These are phyloP conservation scores for Hypholoma sublateritium DNA, from an alignment of 768 basidiomycete species.

Conservation along the genomic window DNA sequence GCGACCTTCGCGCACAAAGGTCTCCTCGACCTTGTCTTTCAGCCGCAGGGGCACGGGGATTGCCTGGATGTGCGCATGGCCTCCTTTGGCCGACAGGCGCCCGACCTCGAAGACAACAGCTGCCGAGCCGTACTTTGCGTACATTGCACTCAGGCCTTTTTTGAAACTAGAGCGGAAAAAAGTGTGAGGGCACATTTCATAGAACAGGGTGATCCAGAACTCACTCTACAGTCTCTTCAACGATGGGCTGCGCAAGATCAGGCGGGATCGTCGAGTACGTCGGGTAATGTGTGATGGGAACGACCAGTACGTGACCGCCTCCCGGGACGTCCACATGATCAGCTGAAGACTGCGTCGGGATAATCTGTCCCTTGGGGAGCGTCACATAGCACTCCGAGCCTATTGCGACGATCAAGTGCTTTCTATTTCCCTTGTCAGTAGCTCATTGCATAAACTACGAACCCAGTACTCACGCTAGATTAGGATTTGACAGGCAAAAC, in stretches of 20 bases:
- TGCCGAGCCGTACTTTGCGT: slow-evolving; percentile 63
- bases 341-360: slow-evolving; percentile 68
- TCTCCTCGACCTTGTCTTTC: slow-evolving; percentile 61
- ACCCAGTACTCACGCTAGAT: slow-evolving; percentile 63
- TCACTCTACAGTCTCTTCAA: slow-evolving; percentile 79
- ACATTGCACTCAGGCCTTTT: slow-evolving; percentile 68
- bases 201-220: slow-evolving; percentile 5
- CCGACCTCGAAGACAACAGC: slow-evolving; percentile 89
- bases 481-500: slow-evolving; percentile 97
- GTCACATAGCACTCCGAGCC: slow-evolving; percentile 94
- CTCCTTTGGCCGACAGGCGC: slow-evolving; percentile 79
- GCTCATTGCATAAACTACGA: background rate
- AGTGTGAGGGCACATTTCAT: background rate
- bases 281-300: slow-evolving; percentile 92
- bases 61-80: slow-evolving; percentile 92
- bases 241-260: slow-evolving; percentile 72
- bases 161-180: slow-evolving; percentile 61
- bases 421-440: slow-evolving; percentile 46
- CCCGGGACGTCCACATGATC: slow-evolving; percentile 72
- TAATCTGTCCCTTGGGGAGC: slow-evolving; percentile 93
- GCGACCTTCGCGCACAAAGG: slow-evolving; percentile 73
- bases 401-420: slow-evolving; percentile 94
- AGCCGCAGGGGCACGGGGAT: slow-evolving; percentile 73
- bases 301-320: slow-evolving; percentile 93
- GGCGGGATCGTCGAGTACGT: slow-evolving; percentile 81